Percentiles rank a stretch among this genome's conserved stretches.
phyloP scores from a whole-genome alignment of 768 basidiomycete genomes.

The Porpolomopsis calyptriformis region DNA sequence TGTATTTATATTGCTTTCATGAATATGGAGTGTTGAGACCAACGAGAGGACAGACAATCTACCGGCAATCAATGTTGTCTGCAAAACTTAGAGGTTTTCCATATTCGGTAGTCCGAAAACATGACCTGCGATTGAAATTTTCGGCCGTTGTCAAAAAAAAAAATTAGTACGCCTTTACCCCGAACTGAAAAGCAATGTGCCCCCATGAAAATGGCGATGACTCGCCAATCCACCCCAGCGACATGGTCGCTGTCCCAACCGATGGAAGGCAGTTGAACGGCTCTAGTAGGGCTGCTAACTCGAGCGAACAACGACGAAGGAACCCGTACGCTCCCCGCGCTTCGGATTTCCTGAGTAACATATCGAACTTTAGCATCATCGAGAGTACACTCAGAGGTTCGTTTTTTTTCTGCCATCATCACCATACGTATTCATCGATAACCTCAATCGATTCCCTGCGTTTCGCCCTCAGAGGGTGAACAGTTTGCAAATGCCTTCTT shows the following conservation, averaged over 20 bases:
- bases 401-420: slow-evolving; percentile 15
- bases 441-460: slow-evolving; percentile 3
- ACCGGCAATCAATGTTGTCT: not conserved
- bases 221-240: slow-evolving; percentile 31
- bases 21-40: no score
- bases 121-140: not conserved
- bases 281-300: slow-evolving; percentile 23
- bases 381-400: slow-evolving; percentile 90
- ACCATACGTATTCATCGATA: not conserved
- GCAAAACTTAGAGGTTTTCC: not conserved
- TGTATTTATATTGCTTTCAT: no score
- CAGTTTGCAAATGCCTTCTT: slow-evolving; percentile 99
- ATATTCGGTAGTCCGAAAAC: not conserved
- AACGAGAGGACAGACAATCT: no score
- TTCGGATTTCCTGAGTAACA: slow-evolving; percentile 84
- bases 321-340: slow-evolving; percentile 90
- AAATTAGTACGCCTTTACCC: not conserved
- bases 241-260: slow-evolving; percentile 66
- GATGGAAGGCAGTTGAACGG: slow-evolving; percentile 40
- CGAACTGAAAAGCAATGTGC: slow-evolving; percentile 40
- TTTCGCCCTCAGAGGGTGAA: slow-evolving; percentile 79
- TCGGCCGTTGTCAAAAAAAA: not conserved
- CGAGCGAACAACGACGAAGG: slow-evolving; percentile 30
- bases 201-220: slow-evolving; percentile 45
- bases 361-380: slow-evolving; percentile 92